These are phyloP conservation scores for Leishmania guyanensis DNA, from an alignment of 208 protist species.

Conservation along the genomic window DNA sequence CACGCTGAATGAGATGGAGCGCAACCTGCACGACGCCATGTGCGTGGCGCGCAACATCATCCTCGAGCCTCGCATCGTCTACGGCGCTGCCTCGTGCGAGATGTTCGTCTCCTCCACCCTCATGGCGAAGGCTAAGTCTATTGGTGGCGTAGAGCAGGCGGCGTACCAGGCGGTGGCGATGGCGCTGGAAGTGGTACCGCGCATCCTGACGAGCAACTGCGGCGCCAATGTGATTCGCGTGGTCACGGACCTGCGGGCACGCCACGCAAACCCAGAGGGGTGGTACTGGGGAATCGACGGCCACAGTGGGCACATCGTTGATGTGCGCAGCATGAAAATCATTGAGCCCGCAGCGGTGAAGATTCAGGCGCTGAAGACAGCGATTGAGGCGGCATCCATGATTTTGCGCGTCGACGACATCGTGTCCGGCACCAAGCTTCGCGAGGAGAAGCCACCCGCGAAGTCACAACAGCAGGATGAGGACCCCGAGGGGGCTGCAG, in stretches of 20 bases:
- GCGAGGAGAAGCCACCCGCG: constrained; percentile 59
- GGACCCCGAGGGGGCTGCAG: constrained; percentile 57
- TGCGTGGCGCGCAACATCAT: constrained; percentile 98
- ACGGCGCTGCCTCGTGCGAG: constrained; percentile 99
- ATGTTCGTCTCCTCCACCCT: constrained; percentile 95
- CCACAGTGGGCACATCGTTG: constrained; percentile 93
- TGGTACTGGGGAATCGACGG: constrained; percentile 98
- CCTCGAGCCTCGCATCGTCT: constrained; percentile 96
- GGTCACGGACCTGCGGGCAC: constrained; percentile 98
- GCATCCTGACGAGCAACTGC: constrained; percentile 99
- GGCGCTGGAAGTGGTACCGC: constrained; percentile 95
- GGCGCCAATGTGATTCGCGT: constrained; percentile 97
- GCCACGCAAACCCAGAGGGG: constrained; percentile 87
- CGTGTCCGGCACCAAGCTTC: constrained; percentile 95
- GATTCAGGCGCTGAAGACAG: constrained; percentile 98
- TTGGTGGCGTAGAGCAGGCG: constrained; percentile 97
- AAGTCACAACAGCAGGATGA: constrained; percentile 64
- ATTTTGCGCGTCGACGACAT: constrained; percentile 99
- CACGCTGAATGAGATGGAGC: constrained; percentile 99
- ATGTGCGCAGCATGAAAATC: constrained; percentile 96
- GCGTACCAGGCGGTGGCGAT: constrained; percentile 97
- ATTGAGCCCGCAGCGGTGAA: constrained; percentile 99
- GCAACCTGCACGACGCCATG: constrained; percentile 99
- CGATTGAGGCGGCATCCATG: constrained; percentile 98
- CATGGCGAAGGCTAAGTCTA: constrained; percentile 93